Evolutionary conservation across 208 protist genomes (phyloP), one percentile per base, ranked within the genome.

Genomic region (Acanthamoeba castellanii): DNA sequence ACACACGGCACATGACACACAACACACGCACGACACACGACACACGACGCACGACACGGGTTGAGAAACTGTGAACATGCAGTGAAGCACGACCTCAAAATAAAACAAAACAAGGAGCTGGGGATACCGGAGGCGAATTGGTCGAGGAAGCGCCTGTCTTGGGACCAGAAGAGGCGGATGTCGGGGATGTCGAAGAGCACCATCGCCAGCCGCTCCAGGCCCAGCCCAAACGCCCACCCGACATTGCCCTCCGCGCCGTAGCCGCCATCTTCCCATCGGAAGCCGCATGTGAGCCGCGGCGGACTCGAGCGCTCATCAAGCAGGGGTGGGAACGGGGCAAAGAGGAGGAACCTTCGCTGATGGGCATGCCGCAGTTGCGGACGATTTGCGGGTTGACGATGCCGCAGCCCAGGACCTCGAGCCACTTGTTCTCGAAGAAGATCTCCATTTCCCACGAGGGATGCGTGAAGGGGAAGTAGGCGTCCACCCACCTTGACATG

Each of bases 101-200:
- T 6, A 25, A 52, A 14, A 27, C 9, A 82, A 50, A 50, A 50
- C 1, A 8, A 50, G 13, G 6, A 3, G 42, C 42, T 37, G 37
- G 37, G 34, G 14, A 3, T 95, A 85, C 92, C 84, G 14, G 89
- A 93, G 42, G 42, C 57, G 42, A 97, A 97, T 84, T 97, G 96
- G 30, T 57, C 61, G 37, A 96, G 57, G 90, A 97, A 98, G 52
- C 97, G 87, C 9, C 25, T 25, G 94, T 98, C 97, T 3, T 97
- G n/a, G 45, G 95, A 97, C 98, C 98, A 99, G 95, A 99, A 99
- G 32, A 99, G 95, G 47, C 98, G 96, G 92, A 99, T 99, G 95
- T 99, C 98, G 3, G 98, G 98, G 37, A 99, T 98, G 16, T 98
- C 95, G 70, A 98, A 98, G 9, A 98, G 76, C 8, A 98, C 95